Evolutionary conservation across 1,284 basidiomycete species (phyloP), one percentile per base, ranked within the genome.

Genomic region (Trametes hirsuta): DNA sequence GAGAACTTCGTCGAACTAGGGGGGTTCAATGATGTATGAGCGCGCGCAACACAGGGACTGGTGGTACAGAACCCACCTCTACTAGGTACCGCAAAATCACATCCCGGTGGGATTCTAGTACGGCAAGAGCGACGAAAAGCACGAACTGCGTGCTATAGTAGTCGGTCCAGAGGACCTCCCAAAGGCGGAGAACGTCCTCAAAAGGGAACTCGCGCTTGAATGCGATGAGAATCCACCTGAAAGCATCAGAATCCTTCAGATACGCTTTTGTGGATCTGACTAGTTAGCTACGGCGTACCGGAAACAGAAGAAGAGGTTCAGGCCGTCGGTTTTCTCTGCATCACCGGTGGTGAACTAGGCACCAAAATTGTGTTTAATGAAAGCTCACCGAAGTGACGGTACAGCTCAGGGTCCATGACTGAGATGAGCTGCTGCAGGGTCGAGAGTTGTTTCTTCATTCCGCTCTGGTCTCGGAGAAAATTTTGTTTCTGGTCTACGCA

Each of bases 221-320:
- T 1, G 88, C 79, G 64, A 97, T 96, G 51, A 94, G 79, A 18
- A 95, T 84, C 93, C 93, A 95, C 53, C 92, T 78, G 47, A 8
- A 34, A 46, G 35, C 14, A 21, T 30, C 8, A 4, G 30, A 8
- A 30, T 30, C 30, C 30, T 4, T 30, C 30, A 30, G 4, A 8
- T 30, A 30, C 4, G 5, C 4, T 30, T 30, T 30, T 4, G 30
- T 30, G 5, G 8, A 5, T 30, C 30, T 40, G 39, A 40, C 39
- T 40, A 18, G 39, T 14, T 40, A 12, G 5, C 39, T 5, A 11
- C 30, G 58, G 60, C 79, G 68, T 80, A 96, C 82, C 96, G 86
- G 84, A 97, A 99, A 75, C 95, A 97, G 82, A 98, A 98, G 81
- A 99, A 99, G 35, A 99, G 77, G 74, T 99, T 98, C 61, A 99